Evolutionary conservation across 352 stramenopile species (phyloP).

Genomic region (Globisporangium nodosum): DNA sequence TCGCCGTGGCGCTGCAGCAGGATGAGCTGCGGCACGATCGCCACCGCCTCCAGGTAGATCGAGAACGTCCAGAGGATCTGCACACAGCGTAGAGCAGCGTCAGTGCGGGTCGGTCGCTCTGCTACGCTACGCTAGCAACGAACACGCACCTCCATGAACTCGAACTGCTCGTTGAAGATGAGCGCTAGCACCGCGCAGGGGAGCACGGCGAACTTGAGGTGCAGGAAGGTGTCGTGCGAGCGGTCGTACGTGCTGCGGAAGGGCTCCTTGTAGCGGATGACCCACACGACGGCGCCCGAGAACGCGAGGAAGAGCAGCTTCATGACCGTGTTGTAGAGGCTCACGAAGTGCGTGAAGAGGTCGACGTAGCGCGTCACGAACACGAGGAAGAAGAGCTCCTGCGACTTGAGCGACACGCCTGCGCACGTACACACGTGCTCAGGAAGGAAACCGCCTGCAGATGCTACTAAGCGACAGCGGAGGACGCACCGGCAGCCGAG

Average conservation of each 20-base stretch:
- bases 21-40: constrained; percentile 99
- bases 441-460: background rate
- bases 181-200: constrained; percentile 95
- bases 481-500: constrained; percentile 57
- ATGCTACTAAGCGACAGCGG: background rate
- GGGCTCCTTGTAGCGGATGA: constrained; percentile 94
- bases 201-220: constrained; percentile 96
- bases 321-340: constrained; percentile 99
- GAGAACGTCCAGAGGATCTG: constrained; percentile 98
- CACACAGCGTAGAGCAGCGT: background rate
- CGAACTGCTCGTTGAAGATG: constrained; percentile 92
- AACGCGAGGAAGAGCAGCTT: constrained; percentile 98
- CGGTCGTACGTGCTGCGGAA: constrained; percentile 98
- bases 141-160: constrained; percentile 72
- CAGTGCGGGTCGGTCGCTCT: too few relatives aligned
- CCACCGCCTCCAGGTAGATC: constrained; percentile 98
- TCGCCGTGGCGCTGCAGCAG: constrained; percentile 97
- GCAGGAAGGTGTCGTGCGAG: constrained; percentile 98
- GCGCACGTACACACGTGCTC: background rate
- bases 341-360: constrained; percentile 94
- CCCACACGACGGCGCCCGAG: constrained; percentile 97
- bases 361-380: constrained; percentile 99
- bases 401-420: constrained; percentile 98
- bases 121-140: background rate
- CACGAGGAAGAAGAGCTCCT: constrained; percentile 99